These are phyloP conservation scores for Solanum corneliomulleri DNA, from an alignment of 257 asterid genomes.

Conservation along the genomic window DNA sequence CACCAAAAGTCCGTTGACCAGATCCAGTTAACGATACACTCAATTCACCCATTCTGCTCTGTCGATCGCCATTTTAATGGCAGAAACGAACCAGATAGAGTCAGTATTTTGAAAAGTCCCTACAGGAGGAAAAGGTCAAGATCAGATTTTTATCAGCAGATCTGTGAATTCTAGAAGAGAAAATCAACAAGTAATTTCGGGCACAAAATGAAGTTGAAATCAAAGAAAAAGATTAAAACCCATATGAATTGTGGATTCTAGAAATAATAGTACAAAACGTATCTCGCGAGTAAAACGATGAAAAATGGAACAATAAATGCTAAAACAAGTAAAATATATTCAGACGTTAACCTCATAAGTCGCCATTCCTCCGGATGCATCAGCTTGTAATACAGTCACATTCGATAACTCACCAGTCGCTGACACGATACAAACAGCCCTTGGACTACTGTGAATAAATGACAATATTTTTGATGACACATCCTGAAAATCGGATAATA, in stretches of 20 bases:
- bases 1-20: constrained; percentile 53
- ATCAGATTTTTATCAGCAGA: background rate
- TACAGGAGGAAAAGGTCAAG: background rate
- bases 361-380: background rate
- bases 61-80: constrained; percentile 34
- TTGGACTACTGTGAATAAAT: background rate
- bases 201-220: background rate
- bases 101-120: constrained; percentile 47
- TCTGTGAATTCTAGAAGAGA: background rate
- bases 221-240: background rate
- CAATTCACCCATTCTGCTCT: constrained; percentile 40
- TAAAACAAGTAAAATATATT: background rate
- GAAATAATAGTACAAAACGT: background rate
- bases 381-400: background rate
- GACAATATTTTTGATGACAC: background rate
- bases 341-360: background rate
- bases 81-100: constrained; percentile 49
- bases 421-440: background rate
- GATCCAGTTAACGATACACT: constrained; percentile 45
- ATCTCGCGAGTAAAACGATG: background rate
- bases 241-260: background rate
- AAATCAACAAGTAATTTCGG: background rate
- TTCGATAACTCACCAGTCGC: background rate
- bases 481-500: background rate
- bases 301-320: background rate